phyloP scores from a whole-genome alignment of 129 eudicot species.

The Deinandra increscens region DNA sequence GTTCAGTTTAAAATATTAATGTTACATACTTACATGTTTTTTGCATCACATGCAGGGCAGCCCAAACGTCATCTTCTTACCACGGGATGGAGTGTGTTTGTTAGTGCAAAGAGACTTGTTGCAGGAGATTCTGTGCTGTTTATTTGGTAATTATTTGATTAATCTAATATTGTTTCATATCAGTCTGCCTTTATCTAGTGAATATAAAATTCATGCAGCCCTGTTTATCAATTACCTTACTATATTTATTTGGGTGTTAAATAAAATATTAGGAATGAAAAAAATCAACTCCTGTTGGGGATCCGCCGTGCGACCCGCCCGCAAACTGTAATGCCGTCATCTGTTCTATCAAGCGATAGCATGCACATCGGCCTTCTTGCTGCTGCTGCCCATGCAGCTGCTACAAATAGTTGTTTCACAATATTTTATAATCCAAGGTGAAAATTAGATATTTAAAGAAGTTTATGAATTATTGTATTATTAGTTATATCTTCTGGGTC shows the following conservation, averaged over 20 bases:
- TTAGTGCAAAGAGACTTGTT: constrained; percentile 96
- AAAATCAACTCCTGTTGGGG: constrained; percentile 94
- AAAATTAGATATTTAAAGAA: not conserved
- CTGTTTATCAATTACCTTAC: not conserved
- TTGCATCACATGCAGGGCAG: constrained; percentile 64
- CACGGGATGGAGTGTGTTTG: constrained; percentile 99
- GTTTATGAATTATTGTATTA: not conserved
- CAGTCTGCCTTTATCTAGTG: not conserved
- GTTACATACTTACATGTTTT: not conserved
- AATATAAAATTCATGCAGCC: constrained; percentile 1
- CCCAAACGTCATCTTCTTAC: constrained; percentile 98
- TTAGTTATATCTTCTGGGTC: constrained; percentile 13
- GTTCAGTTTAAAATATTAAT: not conserved
- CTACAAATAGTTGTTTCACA: constrained; percentile 95
- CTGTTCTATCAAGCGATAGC: constrained; percentile 96
- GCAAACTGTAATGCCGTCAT: constrained; percentile 98
- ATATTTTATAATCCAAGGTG: constrained; percentile 93
- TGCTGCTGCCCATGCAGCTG: constrained; percentile 99
- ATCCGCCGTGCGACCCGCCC: constrained; percentile 96
- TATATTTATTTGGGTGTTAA: not conserved
- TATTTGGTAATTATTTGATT: constrained; percentile 60
- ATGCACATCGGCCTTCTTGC: constrained; percentile 99
- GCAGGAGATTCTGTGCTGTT: constrained; percentile 99
- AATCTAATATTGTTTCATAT: constrained; percentile 12
- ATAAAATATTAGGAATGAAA: constrained; percentile 69